Evolutionary conservation across 2,329 filamentous ascomycete genomes (phyloP), one percentile per base, ranked within the genome.

Genomic region (Epichloe baconii): DNA sequence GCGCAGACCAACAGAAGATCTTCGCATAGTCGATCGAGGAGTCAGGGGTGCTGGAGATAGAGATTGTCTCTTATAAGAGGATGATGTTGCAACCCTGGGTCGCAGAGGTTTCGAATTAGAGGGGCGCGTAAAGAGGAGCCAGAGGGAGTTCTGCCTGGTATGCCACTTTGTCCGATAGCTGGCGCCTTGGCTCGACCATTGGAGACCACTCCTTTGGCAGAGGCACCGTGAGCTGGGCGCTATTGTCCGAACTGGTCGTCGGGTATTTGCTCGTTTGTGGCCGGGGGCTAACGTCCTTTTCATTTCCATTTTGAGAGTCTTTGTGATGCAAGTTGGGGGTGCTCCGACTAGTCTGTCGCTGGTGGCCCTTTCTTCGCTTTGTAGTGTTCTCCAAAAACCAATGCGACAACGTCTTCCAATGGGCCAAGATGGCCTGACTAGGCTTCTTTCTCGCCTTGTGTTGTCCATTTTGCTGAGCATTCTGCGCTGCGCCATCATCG

Each of bases 21-120:
- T 85, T 11, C 93, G 82, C 60, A 94, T 85, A 1, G 86, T 87
- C 5, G 88, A 89, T 40, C 89, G 85, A 3, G 93, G 91, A 0
- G 93, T 97, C 41, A 96, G 67, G 0, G 93, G 91, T 3, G 83
- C 85, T 0, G 93, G 93, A 0, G 88, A 95, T 10, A 94, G 70
- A 0, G 89, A 95, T 54, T 88, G 85, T 15, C 88, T 79, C 60
- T 84, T 84, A 61, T 82, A 79, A n/a, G 68, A 56, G 48, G 68
- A 62, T 5, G 66, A 59, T 34, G 67, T 62, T 23, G 64, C 59
- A 34, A 68, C 58, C 49, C 60, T 54, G 42, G 61, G 55, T 50
- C 69, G 56, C 47, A 44, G 51, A 49, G 60, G 56, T 10, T 56
- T 14, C 61, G 59, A 34, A 63, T 56, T 37, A 66, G 60, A 35